Evolutionary conservation across 352 stramenopile species (phyloP).

Genomic region (Globisporangium okanoganense): DNA sequence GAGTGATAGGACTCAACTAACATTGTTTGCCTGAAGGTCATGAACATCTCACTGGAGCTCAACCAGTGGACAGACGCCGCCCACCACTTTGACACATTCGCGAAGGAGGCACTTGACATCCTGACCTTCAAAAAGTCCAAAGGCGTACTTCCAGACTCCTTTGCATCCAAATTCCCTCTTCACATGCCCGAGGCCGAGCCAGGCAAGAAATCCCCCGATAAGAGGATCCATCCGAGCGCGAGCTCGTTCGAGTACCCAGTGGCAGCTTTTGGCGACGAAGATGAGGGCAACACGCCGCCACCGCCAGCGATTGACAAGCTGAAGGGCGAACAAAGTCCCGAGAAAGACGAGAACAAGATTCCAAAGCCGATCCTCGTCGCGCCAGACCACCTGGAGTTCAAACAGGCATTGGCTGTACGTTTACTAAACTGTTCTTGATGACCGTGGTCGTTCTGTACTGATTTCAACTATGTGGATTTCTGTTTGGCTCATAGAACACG

Average conservation of each 20-base stretch:
- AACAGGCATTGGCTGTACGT: constrained; percentile 36
- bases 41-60: constrained; percentile 56
- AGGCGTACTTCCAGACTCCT: constrained; percentile 57
- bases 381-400: constrained; percentile 60
- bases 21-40: constrained; percentile 31
- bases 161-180: constrained; percentile 56
- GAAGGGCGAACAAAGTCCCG: constrained; percentile 20
- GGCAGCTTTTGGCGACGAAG: constrained; percentile 20
- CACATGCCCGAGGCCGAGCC: constrained; percentile 50
- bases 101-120: constrained; percentile 64
- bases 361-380: constrained; percentile 49
- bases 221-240: constrained; percentile 21
- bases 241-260: constrained; percentile 35
- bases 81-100: constrained; percentile 63
- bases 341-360: constrained; percentile 19
- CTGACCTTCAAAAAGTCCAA: constrained; percentile 61
- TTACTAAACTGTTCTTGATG: background rate
- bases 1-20: too few species aligned
- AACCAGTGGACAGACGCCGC: constrained; percentile 46
- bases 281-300: constrained; percentile 7
- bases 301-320: constrained; percentile 13
- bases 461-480: background rate
- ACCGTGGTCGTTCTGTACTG: background rate
- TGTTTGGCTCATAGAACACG: constrained; percentile 19
- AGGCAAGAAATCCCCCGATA: constrained; percentile 42